Evolutionary conservation across 2,329 filamentous ascomycete genomes (phyloP).

Genomic region (Colletotrichum tabaci): DNA sequence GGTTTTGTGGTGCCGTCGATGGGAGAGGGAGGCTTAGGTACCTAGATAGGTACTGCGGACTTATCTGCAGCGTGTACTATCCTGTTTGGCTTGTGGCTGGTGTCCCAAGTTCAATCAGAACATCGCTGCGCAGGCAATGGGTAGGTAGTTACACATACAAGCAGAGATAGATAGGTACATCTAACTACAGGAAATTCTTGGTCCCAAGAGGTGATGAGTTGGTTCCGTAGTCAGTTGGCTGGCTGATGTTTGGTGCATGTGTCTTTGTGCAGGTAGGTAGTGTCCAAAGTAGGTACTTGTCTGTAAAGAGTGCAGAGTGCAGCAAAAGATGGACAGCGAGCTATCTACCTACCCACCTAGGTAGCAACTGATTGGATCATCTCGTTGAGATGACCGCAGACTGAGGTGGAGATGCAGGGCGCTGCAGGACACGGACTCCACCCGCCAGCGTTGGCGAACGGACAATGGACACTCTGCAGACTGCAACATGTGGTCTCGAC

Average conservation of each 20-base stretch:
- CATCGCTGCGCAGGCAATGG: background rate
- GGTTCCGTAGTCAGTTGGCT: background rate
- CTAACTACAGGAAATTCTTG: background rate
- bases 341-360: too few species aligned
- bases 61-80: background rate
- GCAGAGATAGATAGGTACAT: background rate
- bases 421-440: constrained; percentile 23
- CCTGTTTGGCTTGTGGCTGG: background rate
- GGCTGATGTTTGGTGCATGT: background rate
- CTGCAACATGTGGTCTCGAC: background rate
- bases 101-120: background rate
- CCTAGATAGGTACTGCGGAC: background rate
- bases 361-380: background rate
- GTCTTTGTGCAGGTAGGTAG: too few species aligned
- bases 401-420: constrained; percentile 22
- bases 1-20: background rate
- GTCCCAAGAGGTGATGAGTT: too few species aligned
- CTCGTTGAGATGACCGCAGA: background rate
- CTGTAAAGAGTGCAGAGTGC: background rate
- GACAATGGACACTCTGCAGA: background rate
- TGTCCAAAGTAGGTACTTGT: background rate
- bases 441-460: constrained; percentile 14
- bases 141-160: background rate
- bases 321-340: background rate
- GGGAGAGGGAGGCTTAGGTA: background rate